Base-by-base conservation (phyloP, 805 yeast genomes). In the Myxozyma melibiosi region DNA sequence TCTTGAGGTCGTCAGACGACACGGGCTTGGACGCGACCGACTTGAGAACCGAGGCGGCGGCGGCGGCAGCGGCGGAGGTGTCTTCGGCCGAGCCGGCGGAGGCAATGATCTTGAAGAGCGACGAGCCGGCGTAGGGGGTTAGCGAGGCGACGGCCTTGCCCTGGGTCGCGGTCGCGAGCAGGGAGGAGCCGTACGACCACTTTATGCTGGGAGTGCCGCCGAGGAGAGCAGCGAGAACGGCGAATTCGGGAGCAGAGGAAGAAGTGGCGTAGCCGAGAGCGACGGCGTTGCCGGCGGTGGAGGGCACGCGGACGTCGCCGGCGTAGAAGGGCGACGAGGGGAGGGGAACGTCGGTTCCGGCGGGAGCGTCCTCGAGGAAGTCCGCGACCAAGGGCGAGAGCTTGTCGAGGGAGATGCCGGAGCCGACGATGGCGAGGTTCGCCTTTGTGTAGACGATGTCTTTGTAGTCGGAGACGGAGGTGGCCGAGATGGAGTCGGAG, bases 191-290 rank as follows among this genome's bases (percentile, higher is more conserved):
- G 57, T 79, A 40, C 52, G 76, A 79, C 73, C 87, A 80, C 73
- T 86, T 80, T 57, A 84, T 73, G 47, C 80, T 69, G 65, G 75
- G 75, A 57, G 70, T 63, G 51, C 74, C 71, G 56, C 82, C 74
- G 62, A 84, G 83, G 63, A 88, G 76, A 67, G 83, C 85, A 57
- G 92, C 78, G 71, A 92, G 80, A 28, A 85, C 83, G 70, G 86
- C 84, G 74, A 79, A 85, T 65, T 85, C 85, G 63, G 85, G 83
- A 18, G 80, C 77, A 57, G 81, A 72, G 27, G 80, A 77, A 58
- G 81, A 72, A 81, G 86, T 80, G 66, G 98, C 96, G 65, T 89
- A 79, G 71, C 94, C 96, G 68, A 94, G 78, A 54, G 84, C 84
- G 53, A 91, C 92, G 64, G 83, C 81, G 59, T 90, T 84, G 58